Base-by-base conservation (phyloP, 495 filamentous ascomycete genomes). In the Talaromyces wortmannii region DNA sequence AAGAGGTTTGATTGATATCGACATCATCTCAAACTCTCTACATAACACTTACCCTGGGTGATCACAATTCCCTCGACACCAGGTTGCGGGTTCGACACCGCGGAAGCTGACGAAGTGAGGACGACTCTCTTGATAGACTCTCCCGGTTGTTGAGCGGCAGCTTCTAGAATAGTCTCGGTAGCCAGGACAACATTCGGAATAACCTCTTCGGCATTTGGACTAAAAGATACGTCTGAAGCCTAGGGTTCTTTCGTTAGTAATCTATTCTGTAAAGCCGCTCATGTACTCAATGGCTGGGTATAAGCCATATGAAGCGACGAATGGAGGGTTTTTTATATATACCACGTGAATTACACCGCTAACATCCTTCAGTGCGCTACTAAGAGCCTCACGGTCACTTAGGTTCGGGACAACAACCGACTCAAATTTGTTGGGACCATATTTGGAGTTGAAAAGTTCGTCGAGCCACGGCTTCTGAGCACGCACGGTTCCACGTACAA, bases 401-500 rank as follows among this genome's bases (percentile, higher is more conserved):
- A 83, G 68, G 50, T 77, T 67, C 2, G 64, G 45, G 0, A 83
- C 67, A 7, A 67, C 31, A 2, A 69, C 66, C 5, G 70, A 52
- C 46, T 75, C 70, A 43, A 78, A 75, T 13, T 58, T 53, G n/a
- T 68, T 71, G 1, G 17, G 8, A 0, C 70, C 79, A 57, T 75
- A 74, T 33, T 70, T 70, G 2, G 57, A 31, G 6, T 65, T 52
- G 55, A 79, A 79, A 30, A 69, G 57, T 0, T 69, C 56, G 17
- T 59, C 63, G 4, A 82, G 45, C 72, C 75, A 80, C 55, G 80
- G 80, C 30, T 59, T 57, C 5, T 55, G 46, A 10, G 63, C 53
- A 16, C 81, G 75, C 8, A 75, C 70, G 1, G 80, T 81, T 16
- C 81, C 80, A n/a, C 77, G 69, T 17, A 84, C 78, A 12, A 58